phyloP scores from a whole-genome alignment of 257 asterid species.

The Gentiana dahurica region DNA sequence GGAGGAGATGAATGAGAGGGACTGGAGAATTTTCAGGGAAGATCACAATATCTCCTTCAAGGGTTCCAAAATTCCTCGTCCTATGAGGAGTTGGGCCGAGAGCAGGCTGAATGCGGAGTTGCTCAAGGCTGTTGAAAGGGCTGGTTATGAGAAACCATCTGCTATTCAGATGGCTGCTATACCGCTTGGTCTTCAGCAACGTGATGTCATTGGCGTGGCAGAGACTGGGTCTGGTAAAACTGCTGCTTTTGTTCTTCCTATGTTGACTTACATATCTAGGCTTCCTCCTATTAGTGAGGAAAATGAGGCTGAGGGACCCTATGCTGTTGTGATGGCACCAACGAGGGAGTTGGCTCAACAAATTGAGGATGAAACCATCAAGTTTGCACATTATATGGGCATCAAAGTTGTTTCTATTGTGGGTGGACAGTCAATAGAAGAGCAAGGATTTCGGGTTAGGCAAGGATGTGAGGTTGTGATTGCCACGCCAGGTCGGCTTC shows the following conservation, averaged over 20 bases:
- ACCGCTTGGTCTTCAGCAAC: slow-evolving; percentile 28
- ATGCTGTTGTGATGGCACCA: slow-evolving; percentile 32
- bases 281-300: slow-evolving; percentile 23
- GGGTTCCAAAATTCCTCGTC: slow-evolving; percentile 26
- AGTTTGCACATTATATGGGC: slow-evolving; percentile 22
- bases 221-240: slow-evolving; percentile 29
- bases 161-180: slow-evolving; percentile 29
- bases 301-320: slow-evolving; percentile 27
- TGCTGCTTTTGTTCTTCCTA: slow-evolving; percentile 22
- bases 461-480: slow-evolving; percentile 29
- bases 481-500: slow-evolving; percentile 26
- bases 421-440: slow-evolving; percentile 29
- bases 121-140: slow-evolving; percentile 22
- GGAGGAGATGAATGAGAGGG: slow-evolving; percentile 29
- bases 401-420: slow-evolving; percentile 25
- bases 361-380: slow-evolving; percentile 29
- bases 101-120: slow-evolving; percentile 17
- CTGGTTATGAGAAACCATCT: slow-evolving; percentile 24
- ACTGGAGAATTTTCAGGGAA: slow-evolving; percentile 29
- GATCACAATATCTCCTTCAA: slow-evolving; percentile 23
- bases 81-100: slow-evolving; percentile 25
- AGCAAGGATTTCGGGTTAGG: slow-evolving; percentile 25
- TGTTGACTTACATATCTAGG: slow-evolving; percentile 23
- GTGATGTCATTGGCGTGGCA: slow-evolving; percentile 25
- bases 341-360: slow-evolving; percentile 28